Percentiles rank a stretch among this genome's conserved stretches.
Evolutionary conservation across 1,139 yeast genomes (phyloP).

Genomic region (Lodderomyces theae): DNA sequence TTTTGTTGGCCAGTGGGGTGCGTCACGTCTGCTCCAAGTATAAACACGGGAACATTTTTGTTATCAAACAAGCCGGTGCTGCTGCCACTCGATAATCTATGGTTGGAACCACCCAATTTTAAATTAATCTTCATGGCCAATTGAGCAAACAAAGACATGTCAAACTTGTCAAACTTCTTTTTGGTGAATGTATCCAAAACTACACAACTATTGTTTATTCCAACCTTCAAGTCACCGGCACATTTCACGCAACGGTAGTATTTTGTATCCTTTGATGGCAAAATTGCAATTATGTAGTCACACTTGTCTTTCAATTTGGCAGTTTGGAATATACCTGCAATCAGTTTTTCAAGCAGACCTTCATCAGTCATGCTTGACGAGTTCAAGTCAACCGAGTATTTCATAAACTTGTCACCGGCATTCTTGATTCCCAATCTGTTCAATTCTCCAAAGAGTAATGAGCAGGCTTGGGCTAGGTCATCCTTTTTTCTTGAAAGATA

Average conservation of each 20-base stretch:
- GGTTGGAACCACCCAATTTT: constrained; percentile 16
- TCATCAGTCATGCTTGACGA: constrained; percentile 5
- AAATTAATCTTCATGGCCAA: constrained; percentile 16
- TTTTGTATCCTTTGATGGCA: constrained; percentile 13
- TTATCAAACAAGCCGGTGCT: constrained; percentile 12
- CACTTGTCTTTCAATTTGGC: constrained; percentile 13
- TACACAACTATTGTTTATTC: constrained; percentile 14
- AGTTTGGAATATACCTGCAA: constrained; percentile 5
- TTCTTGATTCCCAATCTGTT: constrained; percentile 13
- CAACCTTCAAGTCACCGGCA: constrained; percentile 15
- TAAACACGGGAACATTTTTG: constrained; percentile 12
- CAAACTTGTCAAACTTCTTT: constrained; percentile 9
- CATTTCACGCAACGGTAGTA: constrained; percentile 14
- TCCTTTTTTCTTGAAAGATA: constrained; percentile 8
- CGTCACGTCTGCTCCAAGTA: constrained; percentile 16
- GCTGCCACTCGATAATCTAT: constrained; percentile 11
- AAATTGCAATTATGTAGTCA: constrained; percentile 12
- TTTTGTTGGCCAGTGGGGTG: constrained; percentile 14
- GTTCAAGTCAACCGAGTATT: constrained; percentile 13
- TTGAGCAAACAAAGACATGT: constrained; percentile 14
- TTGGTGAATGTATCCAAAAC: constrained; percentile 13
- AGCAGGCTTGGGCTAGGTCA: constrained; percentile 10
- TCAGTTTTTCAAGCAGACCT: constrained; percentile 8
- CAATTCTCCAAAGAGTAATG: constrained; percentile 11
- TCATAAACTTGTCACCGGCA: constrained; percentile 6